Conservation (phyloP, 2,329 filamentous ascomycete species). For the Cryphonectria naterciae region DNA sequence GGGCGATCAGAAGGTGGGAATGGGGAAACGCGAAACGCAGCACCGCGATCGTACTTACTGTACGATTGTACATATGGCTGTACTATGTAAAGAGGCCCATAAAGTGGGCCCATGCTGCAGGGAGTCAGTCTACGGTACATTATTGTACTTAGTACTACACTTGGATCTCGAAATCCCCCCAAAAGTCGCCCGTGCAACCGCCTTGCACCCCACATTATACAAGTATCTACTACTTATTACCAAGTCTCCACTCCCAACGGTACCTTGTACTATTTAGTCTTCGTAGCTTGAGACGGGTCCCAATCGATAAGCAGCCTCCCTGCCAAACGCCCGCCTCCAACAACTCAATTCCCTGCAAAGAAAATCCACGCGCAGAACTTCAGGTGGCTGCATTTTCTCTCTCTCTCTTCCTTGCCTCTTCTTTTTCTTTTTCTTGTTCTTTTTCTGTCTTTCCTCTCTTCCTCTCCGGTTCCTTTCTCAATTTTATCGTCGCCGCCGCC, state of each 20-base stretch:
- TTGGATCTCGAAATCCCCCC: not conserved
- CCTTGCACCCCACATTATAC: not conserved
- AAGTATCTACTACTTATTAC: not conserved
- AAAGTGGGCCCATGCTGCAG: not conserved
- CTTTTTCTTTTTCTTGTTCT: not conserved
- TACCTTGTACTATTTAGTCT: not conserved
- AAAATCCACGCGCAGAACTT: constrained; percentile 10
- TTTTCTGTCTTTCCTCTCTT: not conserved
- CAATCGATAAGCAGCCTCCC: constrained; percentile 12
- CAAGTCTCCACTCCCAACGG: not conserved
- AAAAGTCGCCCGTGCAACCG: not conserved
- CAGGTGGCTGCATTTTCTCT: not conserved
- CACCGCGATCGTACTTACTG: not conserved
- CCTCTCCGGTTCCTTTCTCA: not conserved
- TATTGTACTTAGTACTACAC: not conserved
- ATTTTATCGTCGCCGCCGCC: not conserved
- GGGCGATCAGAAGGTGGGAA: not conserved
- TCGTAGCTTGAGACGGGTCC: not conserved
- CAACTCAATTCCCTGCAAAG: constrained; percentile 11
- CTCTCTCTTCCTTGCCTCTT: not conserved
- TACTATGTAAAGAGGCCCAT: not conserved
- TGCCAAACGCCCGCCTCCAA: not conserved
- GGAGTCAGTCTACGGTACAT: not conserved
- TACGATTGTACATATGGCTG: not conserved
- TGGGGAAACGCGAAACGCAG: not conserved